Evolutionary conservation across 495 filamentous ascomycete genomes (phyloP), one percentile per base, ranked within the genome.

Genomic region (Talaromyces wortmannii): DNA sequence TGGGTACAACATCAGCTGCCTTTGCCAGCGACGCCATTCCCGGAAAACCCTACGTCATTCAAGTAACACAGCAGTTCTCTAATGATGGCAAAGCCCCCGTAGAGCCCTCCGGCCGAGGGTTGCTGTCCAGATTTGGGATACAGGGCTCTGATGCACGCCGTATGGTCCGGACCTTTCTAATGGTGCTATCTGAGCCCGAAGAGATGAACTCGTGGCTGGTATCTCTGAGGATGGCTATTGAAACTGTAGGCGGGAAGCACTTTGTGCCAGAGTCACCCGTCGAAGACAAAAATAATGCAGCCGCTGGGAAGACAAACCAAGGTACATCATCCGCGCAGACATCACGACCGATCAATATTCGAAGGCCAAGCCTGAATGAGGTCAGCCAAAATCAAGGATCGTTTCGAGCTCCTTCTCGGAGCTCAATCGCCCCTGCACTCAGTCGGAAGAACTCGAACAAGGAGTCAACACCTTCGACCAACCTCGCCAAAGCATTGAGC

Each of bases 21-120:
- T 98, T 95, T 73, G 94, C 88, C 0, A 96, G 86, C 60, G 94
- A 98, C 69, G 82, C 87, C 3, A 94, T 98, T 57, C 91, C 92
- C 0, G 94, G 94, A 23, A 87, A 86, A 57, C 94, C 92, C 59
- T 96, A 86, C 83, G 94, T 98, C 2, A 63, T 98, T 50, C 94
- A 97, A 61, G 81, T 97, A 12, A 90, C 87, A n/a, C 86, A 92
- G 48, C 77, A 80, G 16, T 80, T 79, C 5, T 82, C 86, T 16
- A 76, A 83, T 8, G 86, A 94, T 31, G 78, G 78, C 17, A 65
- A 68, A n/a, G 71, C 76, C 6, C 57, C 74, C 10, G 64, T 71
- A 3, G 77, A 84, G 5, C 68, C 75, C 23, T 23, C 23, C 48
- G 66, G 80, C 3, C 80, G 80, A 53, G 85, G 83, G n/a, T 70